Conservation (phyloP, 1,139 yeast species). For the Suhomyces panamericanus region DNA sequence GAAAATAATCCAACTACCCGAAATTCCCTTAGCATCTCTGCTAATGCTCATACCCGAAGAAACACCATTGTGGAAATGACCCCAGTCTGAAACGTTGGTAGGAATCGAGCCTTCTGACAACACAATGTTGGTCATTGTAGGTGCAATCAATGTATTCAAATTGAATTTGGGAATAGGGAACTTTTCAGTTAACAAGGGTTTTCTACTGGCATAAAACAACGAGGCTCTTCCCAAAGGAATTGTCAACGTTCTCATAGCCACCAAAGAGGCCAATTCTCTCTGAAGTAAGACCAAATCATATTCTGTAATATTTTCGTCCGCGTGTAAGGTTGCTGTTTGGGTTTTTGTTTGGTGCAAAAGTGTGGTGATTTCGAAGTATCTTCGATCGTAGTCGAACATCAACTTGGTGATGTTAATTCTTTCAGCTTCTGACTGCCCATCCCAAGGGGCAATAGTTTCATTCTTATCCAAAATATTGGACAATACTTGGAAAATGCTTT, state of each 20-base stretch:
- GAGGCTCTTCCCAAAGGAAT: slow-evolving; percentile 81
- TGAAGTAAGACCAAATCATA: slow-evolving; percentile 59
- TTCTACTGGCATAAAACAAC: slow-evolving; percentile 64
- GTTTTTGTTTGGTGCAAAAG: slow-evolving; percentile 69
- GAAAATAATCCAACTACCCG: slow-evolving; percentile 91
- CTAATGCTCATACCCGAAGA: slow-evolving; percentile 83
- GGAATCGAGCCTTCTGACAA: slow-evolving; percentile 57
- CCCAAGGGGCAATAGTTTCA: slow-evolving; percentile 59
- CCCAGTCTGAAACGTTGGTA: slow-evolving; percentile 67
- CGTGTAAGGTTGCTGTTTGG: slow-evolving; percentile 50
- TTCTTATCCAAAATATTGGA: slow-evolving; percentile 45
- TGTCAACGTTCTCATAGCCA: slow-evolving; percentile 72
- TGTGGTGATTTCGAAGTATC: slow-evolving; percentile 75
- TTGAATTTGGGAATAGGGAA: slow-evolving; percentile 79
- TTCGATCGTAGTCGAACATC: slow-evolving; percentile 74
- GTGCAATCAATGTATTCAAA: slow-evolving; percentile 64
- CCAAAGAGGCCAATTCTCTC: slow-evolving; percentile 61
- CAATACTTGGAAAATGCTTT: slow-evolving; percentile 52
- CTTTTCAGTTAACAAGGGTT: slow-evolving; percentile 81
- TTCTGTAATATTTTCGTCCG: slow-evolving; percentile 48
- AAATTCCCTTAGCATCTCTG: slow-evolving; percentile 65
- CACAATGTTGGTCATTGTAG: slow-evolving; percentile 64
- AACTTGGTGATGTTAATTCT: slow-evolving; percentile 64
- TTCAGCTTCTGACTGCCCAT: slow-evolving; percentile 67
- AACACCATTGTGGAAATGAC: slow-evolving; percentile 89